Evolutionary conservation across 768 basidiomycete genomes (phyloP), one percentile per base, ranked within the genome.

Genomic region (Leccinum uliginosum): DNA sequence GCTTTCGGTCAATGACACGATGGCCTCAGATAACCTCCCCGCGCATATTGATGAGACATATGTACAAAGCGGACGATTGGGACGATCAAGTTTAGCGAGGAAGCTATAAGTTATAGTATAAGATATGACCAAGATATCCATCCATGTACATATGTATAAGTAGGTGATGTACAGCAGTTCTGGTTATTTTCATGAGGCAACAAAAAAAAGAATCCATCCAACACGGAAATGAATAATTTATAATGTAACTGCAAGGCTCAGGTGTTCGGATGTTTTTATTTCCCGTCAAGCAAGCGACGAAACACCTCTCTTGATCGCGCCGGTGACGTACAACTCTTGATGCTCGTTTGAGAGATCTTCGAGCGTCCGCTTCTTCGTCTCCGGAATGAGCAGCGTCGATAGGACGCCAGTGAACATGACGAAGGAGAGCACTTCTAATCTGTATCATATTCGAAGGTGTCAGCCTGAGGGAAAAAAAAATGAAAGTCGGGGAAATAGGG

Each of bases 381-480:
- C 92, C 30, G 88, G 87, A n/a, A 93, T 68, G 24, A 93, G 79
- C 43, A 91, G 73, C 2, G 91, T 92, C 9, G 92, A 91, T 74
- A 86, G 79, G 62, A 91, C 75, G 52, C 91, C 91, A 1, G 88
- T 91, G 55, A 91, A 73, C 90, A 91, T 92, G 78, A 92, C 86
- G 49, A 91, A 73, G 9, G 90, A 88, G 59, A 93, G 88, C 59
- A 89, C 82, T 69, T 91, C 80, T 38, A 93, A 71, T 61, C 86
- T 87, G 50, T 1, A 29, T 38, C 19, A 1, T 19, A 19, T 38
- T 14, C n/a, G n/a, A n/a, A n/a, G n/a, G n/a, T n/a, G n/a, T n/a
- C 38, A 40, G n/a, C 30, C 30, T 32, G 30, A 32, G 12, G n/a
- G n/a, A n/a, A 32, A 15, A 21, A 38, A 34, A 40, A 38, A 38